phyloP scores from a whole-genome alignment of 768 basidiomycete genomes.

The Hydnum rufescens region DNA sequence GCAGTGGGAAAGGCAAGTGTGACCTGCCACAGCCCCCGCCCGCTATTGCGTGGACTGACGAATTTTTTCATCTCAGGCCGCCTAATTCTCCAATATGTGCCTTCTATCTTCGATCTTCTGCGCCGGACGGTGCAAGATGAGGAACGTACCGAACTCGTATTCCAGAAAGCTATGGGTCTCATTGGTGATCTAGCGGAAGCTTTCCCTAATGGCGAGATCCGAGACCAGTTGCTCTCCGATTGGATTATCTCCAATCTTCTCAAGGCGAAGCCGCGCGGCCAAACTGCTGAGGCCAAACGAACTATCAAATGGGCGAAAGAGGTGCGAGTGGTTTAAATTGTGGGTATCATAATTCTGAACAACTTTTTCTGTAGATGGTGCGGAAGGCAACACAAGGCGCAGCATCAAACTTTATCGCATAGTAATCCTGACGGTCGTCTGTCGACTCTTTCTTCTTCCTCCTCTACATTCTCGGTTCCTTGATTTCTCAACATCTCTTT shows the following conservation, averaged over 20 bases:
- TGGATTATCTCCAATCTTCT: conserved; percentile 59
- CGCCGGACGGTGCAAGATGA: conserved; percentile 62
- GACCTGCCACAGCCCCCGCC: neutral
- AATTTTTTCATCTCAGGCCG: conserved; percentile 20
- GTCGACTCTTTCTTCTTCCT: neutral
- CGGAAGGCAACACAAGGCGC: neutral
- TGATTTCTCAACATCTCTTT: neutral
- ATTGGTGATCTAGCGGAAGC: conserved; percentile 85
- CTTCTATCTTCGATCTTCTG: conserved; percentile 59
- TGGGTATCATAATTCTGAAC: neutral
- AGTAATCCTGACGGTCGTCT: neutral
- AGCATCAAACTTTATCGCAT: neutral
- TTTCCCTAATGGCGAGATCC: conserved; percentile 65
- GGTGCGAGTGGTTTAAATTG: conserved; percentile 24
- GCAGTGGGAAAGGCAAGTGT: conserved; percentile 54
- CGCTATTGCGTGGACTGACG: neutral
- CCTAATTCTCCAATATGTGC: conserved; percentile 49
- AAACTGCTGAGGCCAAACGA: conserved; percentile 63
- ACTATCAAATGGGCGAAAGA: conserved; percentile 87
- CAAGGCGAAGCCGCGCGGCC: conserved; percentile 44
- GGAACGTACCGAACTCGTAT: conserved; percentile 59
- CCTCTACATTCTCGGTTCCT: neutral
- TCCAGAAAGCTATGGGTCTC: conserved; percentile 62
- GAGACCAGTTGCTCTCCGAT: conserved; percentile 52
- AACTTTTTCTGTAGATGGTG: neutral